A percentile compares a stretch with the other conserved stretches of the same genome.
Evolutionary conservation across 1,139 yeast species (phyloP).

Genomic region (Chernovozyma sophiae-reginae): DNA sequence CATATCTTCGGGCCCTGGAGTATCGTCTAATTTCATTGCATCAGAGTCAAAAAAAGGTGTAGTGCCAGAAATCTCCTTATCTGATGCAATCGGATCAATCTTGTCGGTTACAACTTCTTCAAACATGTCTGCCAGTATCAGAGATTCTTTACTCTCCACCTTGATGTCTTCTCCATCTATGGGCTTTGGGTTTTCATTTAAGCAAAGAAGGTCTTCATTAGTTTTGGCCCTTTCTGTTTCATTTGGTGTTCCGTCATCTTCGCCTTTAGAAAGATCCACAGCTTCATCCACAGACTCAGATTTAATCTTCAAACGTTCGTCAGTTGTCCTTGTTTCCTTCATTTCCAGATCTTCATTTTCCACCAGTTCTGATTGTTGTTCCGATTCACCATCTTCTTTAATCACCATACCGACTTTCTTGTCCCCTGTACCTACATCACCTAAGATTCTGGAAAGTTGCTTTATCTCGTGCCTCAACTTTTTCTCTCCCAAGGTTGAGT

Average conservation of each 20-base stretch:
- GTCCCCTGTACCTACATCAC: neutral
- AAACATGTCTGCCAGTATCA: neutral
- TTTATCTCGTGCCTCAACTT: slow-evolving; percentile 38
- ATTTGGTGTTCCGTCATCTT: neutral
- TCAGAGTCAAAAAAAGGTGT: neutral
- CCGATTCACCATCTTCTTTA: neutral
- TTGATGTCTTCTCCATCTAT: neutral
- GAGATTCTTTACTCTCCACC: neutral
- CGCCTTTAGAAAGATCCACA: neutral
- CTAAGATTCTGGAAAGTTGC: slow-evolving; percentile 3
- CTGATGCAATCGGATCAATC: neutral
- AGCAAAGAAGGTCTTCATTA: neutral
- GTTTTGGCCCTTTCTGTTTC: neutral
- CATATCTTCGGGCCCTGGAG: neutral
- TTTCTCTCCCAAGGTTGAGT: slow-evolving; percentile 50
- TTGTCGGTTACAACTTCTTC: neutral
- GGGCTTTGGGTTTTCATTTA: neutral
- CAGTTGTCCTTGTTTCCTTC: neutral
- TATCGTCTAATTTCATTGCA: neutral
- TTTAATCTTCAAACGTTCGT: neutral
- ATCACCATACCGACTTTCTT: neutral
- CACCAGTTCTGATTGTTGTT: neutral
- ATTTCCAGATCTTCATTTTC: neutral
- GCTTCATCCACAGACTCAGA: neutral
- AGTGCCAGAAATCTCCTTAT: neutral